Evolutionary conservation across 1,139 yeast species (phyloP).

Genomic region (Yarrowia galli): DNA sequence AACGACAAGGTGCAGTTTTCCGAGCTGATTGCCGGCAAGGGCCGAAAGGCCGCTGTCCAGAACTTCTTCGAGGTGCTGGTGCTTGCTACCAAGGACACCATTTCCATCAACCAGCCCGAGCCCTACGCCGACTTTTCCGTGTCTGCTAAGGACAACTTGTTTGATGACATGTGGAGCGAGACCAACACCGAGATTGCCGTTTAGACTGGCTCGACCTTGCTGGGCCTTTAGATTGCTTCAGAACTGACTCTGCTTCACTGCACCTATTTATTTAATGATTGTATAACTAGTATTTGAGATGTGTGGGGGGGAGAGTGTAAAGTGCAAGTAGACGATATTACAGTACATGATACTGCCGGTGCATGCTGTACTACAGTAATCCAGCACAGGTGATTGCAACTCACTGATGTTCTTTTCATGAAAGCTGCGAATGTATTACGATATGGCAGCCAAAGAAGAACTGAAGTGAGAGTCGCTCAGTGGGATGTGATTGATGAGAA

Average conservation of each 20-base stretch:
- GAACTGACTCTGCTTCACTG: not conserved
- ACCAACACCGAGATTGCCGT: constrained; percentile 34
- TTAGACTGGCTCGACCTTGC: constrained; percentile 12
- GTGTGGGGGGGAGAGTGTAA: no score
- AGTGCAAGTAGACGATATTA: no score
- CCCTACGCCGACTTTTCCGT: constrained; percentile 69
- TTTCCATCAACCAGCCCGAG: constrained; percentile 65
- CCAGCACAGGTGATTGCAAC: no score
- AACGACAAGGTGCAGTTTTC: constrained; percentile 44
- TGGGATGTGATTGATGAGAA: no score
- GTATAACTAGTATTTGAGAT: constrained; percentile 23
- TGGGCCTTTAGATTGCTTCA: not conserved
- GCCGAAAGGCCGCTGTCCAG: constrained; percentile 66
- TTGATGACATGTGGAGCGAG: constrained; percentile 47
- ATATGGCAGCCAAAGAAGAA: no score
- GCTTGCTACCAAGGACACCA: constrained; percentile 78
- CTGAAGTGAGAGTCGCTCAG: no score
- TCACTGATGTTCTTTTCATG: no score
- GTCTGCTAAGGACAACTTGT: constrained; percentile 59
- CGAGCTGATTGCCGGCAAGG: constrained; percentile 27
- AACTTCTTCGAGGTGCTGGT: constrained; percentile 85
- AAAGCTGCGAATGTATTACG: no score
- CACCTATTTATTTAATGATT: constrained; percentile 23
- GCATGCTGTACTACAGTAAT: no score
- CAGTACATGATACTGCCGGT: no score